phyloP scores from a whole-genome alignment of 116 monocot genomes.

The Papilionanthe hybrid region DNA sequence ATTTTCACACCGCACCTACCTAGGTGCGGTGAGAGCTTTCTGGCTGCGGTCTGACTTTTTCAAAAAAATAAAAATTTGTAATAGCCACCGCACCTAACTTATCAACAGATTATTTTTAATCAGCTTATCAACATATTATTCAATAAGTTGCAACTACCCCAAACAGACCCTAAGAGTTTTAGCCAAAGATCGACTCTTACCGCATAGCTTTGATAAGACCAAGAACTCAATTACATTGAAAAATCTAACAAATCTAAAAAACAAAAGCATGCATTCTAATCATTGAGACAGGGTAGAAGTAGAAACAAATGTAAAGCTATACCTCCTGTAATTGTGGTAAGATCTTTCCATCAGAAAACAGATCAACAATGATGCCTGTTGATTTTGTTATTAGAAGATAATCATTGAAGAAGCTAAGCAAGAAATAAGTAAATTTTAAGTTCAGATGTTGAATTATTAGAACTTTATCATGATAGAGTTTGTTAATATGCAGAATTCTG shows the following conservation, averaged over 20 bases:
- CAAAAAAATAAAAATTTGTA: too few species aligned
- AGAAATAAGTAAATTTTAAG: not conserved
- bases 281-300: not conserved
- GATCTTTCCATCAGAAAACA: slow-evolving; percentile 78
- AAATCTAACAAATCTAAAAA: not conserved
- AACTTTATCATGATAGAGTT: not conserved
- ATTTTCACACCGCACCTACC: too few species aligned
- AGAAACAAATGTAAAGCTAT: slow-evolving; percentile 1
- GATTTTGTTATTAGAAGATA: slow-evolving; percentile 4
- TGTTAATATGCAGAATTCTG: not conserved
- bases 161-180: too few species aligned
- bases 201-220: too few species aligned
- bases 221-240: not conserved
- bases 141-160: too few species aligned
- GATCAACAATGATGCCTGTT: slow-evolving; percentile 84
- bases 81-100: too few species aligned
- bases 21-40: too few species aligned
- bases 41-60: too few species aligned
- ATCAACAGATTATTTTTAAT: too few species aligned
- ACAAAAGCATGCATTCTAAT: not conserved
- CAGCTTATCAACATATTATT: too few species aligned
- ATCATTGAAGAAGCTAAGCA: not conserved
- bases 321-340: slow-evolving; percentile 73
- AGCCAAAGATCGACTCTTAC: too few species aligned
- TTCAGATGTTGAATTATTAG: not conserved